Evolutionary conservation across 2,329 filamentous ascomycete genomes (phyloP), one percentile per base, ranked within the genome.

Genomic region (Penicillium sp.): DNA sequence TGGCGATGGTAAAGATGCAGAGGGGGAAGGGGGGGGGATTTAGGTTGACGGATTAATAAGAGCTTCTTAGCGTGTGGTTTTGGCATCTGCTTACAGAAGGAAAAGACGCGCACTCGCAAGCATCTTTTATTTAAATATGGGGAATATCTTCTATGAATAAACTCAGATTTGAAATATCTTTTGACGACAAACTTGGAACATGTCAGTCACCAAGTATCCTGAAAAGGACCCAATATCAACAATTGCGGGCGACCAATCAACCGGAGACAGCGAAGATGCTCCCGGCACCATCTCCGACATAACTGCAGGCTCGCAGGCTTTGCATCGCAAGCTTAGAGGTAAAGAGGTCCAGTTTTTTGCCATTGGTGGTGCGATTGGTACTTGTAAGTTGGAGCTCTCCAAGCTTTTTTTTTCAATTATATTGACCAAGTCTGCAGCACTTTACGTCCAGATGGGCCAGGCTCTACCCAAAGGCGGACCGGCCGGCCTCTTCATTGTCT

Each of bases 351-450:
- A 29, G 27, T 11, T 29, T 29, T 29, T 71, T 58, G 72, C 72
- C 2, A 68, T 74, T 16, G 71, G 71, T 19, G 71, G 71, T 29
- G 69, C 71, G 9, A 74, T 72, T 53, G 71, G 71, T 23, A 72
- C 70, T n/a, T 69, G 70, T 70, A 62, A 51, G 65, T 58, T 26
- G 9, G n/a, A 16, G 9, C 4, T 19, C 13, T 31, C 13, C 11
- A 14, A 14, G 11, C 4, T 31, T 14, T 14, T 4, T 4, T 31
- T 31, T 3, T 14, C 29, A 14, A 1, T 4, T 2, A 31, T 31
- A 11, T 13, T 35, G 4, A 19, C n/a, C 1, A 3, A 0, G 25
- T 4, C 3, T 2, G 25, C 14, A 65, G 63, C 65, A 9, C 54
- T 67, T 5, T 67, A 57, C 42, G 65, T 67, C 6, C 61, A 64